Evolutionary conservation across 2,329 filamentous ascomycete genomes (phyloP), one percentile per base, ranked within the genome.

Genomic region (Aspergillus pseudoviridinutans): DNA sequence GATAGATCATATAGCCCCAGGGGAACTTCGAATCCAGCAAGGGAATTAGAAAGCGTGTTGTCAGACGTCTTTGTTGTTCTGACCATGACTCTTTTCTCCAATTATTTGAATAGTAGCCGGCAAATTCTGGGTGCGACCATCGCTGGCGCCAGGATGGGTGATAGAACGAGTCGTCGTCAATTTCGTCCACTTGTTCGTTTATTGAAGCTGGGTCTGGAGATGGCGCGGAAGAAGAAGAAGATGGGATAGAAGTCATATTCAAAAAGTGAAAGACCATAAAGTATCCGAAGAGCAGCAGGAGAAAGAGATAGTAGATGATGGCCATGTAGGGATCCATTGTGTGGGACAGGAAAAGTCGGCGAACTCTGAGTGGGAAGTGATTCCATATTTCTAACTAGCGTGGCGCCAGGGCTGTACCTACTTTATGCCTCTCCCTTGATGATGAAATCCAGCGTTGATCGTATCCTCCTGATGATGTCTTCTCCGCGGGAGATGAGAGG

Each of bases 401-500:
- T 25, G 24, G 24, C 24, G 2, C 24, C 24, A 25, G 3, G 24
- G 24, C 24, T 25, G 24, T 25, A 25, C 24, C 24, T 25, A 25
- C 3, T 25, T 25, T 25, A 78, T 7, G 71, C 68, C 62, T 79
- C 73, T 14, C 69, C 67, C 14, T 63, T 64, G 38, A 72, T 3
- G 47, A 78, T 78, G 17, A 74, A 59, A 56, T 76, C 68, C 27
- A 78, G 55, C n/a, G 71, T 72, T n/a, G 74, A 62, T 58, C 56
- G 60, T 49, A 79, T 67, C 32, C 67, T 68, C 49, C 70, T 64
- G 10, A 49, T 56, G 49, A 74, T 67, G 52, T 76, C 78, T n/a
- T 78, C 71, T 60, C 70, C 55, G 27, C 66, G 55, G n/a, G 70
- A 73, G 24, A 59, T 61, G 35, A 71, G 76, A 8, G 76, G 76